Base-by-base conservation (phyloP, 495 filamentous ascomycete genomes). In the Bryoglossum gracile region DNA sequence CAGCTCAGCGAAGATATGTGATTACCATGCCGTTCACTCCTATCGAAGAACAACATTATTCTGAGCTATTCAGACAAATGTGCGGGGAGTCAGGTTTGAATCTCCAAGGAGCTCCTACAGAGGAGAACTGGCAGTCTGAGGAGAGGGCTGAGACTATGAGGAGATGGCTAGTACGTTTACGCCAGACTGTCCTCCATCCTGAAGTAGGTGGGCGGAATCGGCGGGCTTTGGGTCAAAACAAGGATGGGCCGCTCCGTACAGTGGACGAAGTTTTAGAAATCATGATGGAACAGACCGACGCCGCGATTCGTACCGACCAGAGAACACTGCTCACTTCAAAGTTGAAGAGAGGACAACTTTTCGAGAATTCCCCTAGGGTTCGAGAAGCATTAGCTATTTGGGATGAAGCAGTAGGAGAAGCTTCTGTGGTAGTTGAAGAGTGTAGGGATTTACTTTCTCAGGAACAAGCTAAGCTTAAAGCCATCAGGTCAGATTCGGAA, bases 21-120 rank as follows among this genome's bases (percentile, higher is more conserved):
- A 86, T 98, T 43, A 92, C 86, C 0, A 79, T 91, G 45, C 89
- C 91, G 0, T 96, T 96, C 58, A 87, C 81, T 1, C 75, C 84
- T 1, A 74, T 95, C 14, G 92, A 98, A 59, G 84, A 95, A 55
- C 86, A 95, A 58, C 78, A 89, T 47, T 98, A 98, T 58, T 67
- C 70, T 14, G 73, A 77, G 30, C 59, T 90, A 1, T 87, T 86
- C 47, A 71, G 78, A 25, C 66, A 87, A 58, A 88, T 95, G 76
- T 82, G 79, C 34, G 69, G 74, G 5, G 75, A 77, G 0, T 82
- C 77, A 50, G 82, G 82, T 1, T 60, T 96, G 8, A 74, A 83
- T 55, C 49, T 62, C 9, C 66, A 78, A 8, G 90, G 91, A 0
- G 68, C 67, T 8, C 84, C 87, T 2, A 38, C 77, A 2, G 48